These are phyloP conservation scores for Tolypocladium nubicola DNA, from an alignment of 2,329 filamentous ascomycete species.

Conservation along the genomic window DNA sequence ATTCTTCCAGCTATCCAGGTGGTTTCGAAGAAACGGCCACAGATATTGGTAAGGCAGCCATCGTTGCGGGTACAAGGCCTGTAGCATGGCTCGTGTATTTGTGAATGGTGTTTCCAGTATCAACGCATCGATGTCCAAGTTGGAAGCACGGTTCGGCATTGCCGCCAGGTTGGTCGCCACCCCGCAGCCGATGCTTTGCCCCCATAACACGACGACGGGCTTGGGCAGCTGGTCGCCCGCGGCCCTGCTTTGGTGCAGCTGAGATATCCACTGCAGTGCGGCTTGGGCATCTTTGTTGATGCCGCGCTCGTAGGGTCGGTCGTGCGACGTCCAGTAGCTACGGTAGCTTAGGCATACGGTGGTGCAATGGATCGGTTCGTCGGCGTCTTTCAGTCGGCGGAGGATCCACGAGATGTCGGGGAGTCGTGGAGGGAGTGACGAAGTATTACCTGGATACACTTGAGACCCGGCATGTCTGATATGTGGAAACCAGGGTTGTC, in stretches of 20 bases:
- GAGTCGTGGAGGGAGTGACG: constrained; percentile 45
- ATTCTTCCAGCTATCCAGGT: constrained; percentile 44
- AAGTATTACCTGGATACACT: constrained; percentile 41
- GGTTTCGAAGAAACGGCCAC: constrained; percentile 61
- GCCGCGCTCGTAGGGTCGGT: constrained; percentile 58
- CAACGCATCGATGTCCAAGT: constrained; percentile 34
- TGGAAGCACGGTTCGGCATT: constrained; percentile 20
- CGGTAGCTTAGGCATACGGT: constrained; percentile 52
- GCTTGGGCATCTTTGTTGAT: constrained; percentile 60
- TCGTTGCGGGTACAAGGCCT: constrained; percentile 63
- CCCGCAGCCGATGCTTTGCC: constrained; percentile 66
- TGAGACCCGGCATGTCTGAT: neutral
- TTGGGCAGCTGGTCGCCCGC: constrained; percentile 8
- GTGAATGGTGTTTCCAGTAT: constrained; percentile 70
- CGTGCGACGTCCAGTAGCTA: constrained; percentile 69
- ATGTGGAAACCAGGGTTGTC: constrained; percentile 5
- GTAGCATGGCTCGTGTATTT: constrained; percentile 59
- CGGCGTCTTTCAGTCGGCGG: constrained; percentile 28
- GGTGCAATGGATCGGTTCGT: constrained; percentile 28
- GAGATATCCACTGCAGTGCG: constrained; percentile 49
- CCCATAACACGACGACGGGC: constrained; percentile 54
- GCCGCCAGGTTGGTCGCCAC: constrained; percentile 53
- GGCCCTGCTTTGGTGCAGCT: constrained; percentile 21
- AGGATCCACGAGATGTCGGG: constrained; percentile 45
- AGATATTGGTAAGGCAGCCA: constrained; percentile 72